Base-by-base conservation (phyloP, 495 filamentous ascomycete species). In the Penicillium atrosanguineum region DNA sequence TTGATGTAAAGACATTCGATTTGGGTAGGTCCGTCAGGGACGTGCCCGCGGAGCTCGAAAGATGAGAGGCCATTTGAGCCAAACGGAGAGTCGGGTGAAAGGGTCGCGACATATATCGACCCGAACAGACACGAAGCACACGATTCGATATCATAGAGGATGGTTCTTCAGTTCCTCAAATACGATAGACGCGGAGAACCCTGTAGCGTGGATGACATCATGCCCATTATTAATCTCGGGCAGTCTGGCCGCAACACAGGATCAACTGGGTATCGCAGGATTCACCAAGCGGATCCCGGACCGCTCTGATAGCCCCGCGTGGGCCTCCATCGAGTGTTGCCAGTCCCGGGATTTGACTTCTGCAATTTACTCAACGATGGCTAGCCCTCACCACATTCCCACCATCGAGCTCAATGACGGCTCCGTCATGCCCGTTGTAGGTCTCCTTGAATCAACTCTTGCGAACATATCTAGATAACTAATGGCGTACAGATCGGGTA, bases 1-100 rank as follows among this genome's bases (percentile, higher is more conserved):
- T 86, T 6, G 81, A 83, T 5, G 89, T 96, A 72, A 96, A 96
- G 50, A 75, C 78, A 77, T 87, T 90, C 39, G 90, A 88, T 69
- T 96, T 97, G 21, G 89, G 89, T 36, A 98, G 77, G 11, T 90
- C 85, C 45, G 75, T 67, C 31, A 96, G 74, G 23, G 89, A 69
- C 26, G 59, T 28, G 15, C 28, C 45, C 46, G 68, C 66, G 49
- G 49, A 44, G 45, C 58, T 74, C 6, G 75, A 78, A 19, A 84
- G 42, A 59, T 84, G 82, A 20, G 78, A 72, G 31, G 79, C 77
- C 79, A 84, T 85, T 53, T 69, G 67, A 29, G 38, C 39, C 25
- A 74, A 54, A 42, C 67, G 65, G 44, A 56, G 53, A 43, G 38
- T n/a, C 26, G 41, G 19, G 7, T 25, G 31, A 39, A 16, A 46